Evolutionary conservation across 192 early-diverging fungal genomes (phyloP), one percentile per base, ranked within the genome.

Genomic region (Thoreauomyces humboldtii): DNA sequence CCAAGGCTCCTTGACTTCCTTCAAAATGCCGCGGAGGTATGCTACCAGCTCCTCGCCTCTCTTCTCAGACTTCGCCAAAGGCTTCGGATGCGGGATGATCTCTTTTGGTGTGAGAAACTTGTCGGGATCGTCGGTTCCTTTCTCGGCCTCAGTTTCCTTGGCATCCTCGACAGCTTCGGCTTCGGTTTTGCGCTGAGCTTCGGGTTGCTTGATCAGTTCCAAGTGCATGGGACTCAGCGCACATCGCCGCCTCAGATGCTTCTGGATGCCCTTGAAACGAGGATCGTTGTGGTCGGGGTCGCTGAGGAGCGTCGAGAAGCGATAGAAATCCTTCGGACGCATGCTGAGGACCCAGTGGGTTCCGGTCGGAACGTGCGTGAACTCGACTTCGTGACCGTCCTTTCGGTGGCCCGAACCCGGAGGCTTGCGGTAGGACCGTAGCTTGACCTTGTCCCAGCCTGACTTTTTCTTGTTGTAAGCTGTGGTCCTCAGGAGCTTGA

Each of bases 341-440:
- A 62, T 54, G 50, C 59, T 62, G 21, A 69, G 29, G 15, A 42
- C 62, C 67, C 67, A 69, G 38, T 69, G 67, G 4, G 59, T 62
- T 37, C 53, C 53, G 28, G 67, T 45, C 1, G 67, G 67, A 2
- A 21, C 45, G 51, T 69, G 67, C 7, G 44, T 61, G 42, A 69
- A 45, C 46, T 54, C 46, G 17, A 69, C 7, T 45, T 69, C 67
- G 59, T 69, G 59, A 7, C 37, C 32, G 41, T 69, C 67, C 29
- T 60, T 59, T 15, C 51, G 35, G 59, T 47, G 59, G 29, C 24
- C 21, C 5, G 22, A 15, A 24, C 12, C 3, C 14, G 21, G 17
- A 4, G 64, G 11, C 6, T 17, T 48, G 15, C 36, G 36, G 0
- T 57, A 57, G 0, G 64, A 66, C 12, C 19, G 15, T 1, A 41